Evolutionary conservation across 768 basidiomycete genomes (phyloP), one percentile per base, ranked within the genome.

Genomic region (Rhodosporidiobolus sp.): DNA sequence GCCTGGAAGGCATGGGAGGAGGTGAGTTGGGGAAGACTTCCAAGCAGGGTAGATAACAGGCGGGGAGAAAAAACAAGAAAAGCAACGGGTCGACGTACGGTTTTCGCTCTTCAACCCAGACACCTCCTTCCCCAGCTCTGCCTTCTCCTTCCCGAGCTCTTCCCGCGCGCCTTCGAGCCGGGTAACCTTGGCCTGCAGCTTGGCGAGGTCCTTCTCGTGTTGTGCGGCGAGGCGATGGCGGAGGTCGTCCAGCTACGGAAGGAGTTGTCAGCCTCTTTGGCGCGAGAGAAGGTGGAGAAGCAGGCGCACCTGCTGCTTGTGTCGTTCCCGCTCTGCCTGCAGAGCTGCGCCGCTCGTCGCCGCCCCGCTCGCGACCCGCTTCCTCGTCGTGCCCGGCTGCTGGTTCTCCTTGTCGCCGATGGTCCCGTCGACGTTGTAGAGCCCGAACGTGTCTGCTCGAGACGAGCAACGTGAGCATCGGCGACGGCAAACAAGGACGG

Each of bases 131-230:
- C n/a, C 17, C 12, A 22, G 17, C 38, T 67, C 69, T 5, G 16
- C 49, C 48, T 70, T 64, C 45, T 75, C 69, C 28, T 53, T 63
- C 1, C 28, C 32, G 12, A 49, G 45, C 38, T 75, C 74, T 0
- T 60, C 58, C 3, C 62, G 26, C 16, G 28, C 50, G 14, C 24
- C 19, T 20, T 70, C 69, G 50, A 49, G 46, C 22, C 66, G 58
- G 11, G 32, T n/a, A 17, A 74, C 8, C 52, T 74, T 74, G 32
- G 65, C 38, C n/a, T 46, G 22, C 28, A 70, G 56, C 53, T 63
- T 67, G 30, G 65, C 38, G n/a, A 67, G 20, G 19, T 74, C 73
- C 52, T 74, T 70, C 56, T 70, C 73, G 50, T 70, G 65, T 10
- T 30, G 8, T 1, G 52, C 16, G 6, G 49, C 24, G n/a, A 67